Conservation (phyloP, 2,329 filamentous ascomycete species). For the Purpureocillium lavendulum region DNA sequence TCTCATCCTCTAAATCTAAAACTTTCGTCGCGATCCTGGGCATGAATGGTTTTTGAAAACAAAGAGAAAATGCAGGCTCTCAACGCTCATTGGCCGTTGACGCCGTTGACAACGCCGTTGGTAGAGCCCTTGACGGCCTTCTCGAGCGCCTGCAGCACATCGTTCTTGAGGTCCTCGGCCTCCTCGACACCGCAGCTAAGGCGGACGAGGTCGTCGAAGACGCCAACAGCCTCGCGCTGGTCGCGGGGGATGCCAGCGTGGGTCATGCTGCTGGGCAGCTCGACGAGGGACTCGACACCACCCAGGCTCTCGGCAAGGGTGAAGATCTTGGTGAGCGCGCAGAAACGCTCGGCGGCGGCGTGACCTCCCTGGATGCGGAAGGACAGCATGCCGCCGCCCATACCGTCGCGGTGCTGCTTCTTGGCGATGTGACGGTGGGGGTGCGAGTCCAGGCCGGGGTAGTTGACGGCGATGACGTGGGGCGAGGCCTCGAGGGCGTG, state of each 20-base stretch:
- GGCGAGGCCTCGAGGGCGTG: constrained; percentile 68
- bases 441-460: constrained; percentile 84
- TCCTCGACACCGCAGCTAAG: constrained; percentile 95
- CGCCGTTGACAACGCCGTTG: constrained; percentile 17
- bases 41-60: neutral
- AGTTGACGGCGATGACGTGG: constrained; percentile 85
- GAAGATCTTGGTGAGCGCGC: constrained; percentile 81
- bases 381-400: constrained; percentile 95
- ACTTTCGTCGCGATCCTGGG: neutral
- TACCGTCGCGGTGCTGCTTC: constrained; percentile 86
- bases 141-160: constrained; percentile 77
- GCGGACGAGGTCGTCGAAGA: constrained; percentile 89
- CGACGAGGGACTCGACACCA: constrained; percentile 84
- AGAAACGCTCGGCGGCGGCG: constrained; percentile 83
- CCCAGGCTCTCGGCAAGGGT: constrained; percentile 89
- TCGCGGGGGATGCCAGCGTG: constrained; percentile 90
- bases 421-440: constrained; percentile 75
- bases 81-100: constrained; percentile 14
- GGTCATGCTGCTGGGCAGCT: constrained; percentile 93
- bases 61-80: neutral
- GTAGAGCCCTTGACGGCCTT: constrained; percentile 46
- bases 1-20: constrained; percentile 2
- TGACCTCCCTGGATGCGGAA: constrained; percentile 89
- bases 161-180: constrained; percentile 69
- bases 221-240: constrained; percentile 83